Conservation (phyloP, 164 flowering plant species). For the Nelumbo lutea region DNA sequence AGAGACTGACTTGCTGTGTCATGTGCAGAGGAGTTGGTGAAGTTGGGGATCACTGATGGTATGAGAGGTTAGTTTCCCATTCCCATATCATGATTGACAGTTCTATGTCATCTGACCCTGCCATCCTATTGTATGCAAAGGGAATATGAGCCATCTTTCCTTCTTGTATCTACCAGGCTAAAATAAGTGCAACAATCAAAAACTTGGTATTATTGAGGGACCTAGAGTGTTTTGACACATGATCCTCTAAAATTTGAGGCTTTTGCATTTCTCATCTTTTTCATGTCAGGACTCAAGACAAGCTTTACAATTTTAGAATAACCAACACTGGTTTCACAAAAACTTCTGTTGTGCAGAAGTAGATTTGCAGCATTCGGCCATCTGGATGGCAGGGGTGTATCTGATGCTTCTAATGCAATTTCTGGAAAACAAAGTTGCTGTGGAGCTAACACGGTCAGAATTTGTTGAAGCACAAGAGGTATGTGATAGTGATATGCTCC, state of each 20-base stretch:
- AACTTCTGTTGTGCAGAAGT: conserved; percentile 51
- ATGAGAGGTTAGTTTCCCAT: conserved; percentile 47
- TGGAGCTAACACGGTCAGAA: conserved; percentile 86
- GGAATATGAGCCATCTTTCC: background rate
- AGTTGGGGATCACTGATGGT: conserved; percentile 70
- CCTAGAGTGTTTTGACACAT: background rate
- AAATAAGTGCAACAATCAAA: background rate
- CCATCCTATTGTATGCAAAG: background rate
- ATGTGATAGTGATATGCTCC: conserved; percentile 10
- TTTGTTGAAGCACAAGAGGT: conserved; percentile 95
- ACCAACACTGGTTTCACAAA: conserved; percentile 5
- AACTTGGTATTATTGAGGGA: background rate
- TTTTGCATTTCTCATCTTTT: background rate
- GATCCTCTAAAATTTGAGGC: background rate
- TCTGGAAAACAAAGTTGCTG: conserved; percentile 86
- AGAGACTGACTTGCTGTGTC: conserved; percentile 16
- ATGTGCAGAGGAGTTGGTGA: conserved; percentile 65
- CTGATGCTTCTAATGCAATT: conserved; percentile 90
- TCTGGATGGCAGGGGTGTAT: conserved; percentile 88
- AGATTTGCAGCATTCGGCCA: conserved; percentile 76
- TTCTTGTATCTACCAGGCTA: background rate
- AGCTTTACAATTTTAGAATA: background rate
- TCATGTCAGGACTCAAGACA: conserved; percentile 2
- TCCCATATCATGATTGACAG: background rate
- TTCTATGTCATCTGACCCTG: background rate